Conservation (phyloP, 2,329 filamentous ascomycete species). For the Trichophyton equinum region DNA sequence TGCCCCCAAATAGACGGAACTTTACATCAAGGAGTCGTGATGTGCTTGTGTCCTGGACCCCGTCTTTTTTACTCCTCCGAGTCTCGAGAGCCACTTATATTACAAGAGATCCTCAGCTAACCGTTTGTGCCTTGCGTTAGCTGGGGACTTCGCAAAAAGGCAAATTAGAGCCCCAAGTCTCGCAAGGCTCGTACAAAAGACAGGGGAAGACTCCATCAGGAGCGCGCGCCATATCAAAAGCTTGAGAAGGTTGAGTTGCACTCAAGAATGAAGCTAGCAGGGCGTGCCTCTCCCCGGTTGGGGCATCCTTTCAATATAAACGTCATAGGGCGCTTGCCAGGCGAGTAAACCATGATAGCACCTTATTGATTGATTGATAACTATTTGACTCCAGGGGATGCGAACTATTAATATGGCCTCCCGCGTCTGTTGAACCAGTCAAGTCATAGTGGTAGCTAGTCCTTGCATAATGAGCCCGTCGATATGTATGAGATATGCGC, state of each 20-base stretch:
- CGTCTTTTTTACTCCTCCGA: not conserved
- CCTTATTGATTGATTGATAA: not conserved
- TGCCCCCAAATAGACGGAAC: not conserved
- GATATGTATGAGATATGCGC: no score
- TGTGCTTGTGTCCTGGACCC: not conserved
- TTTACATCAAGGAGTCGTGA: not conserved
- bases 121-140: constrained; percentile 4
- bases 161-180: not conserved
- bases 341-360: not conserved
- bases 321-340: not conserved
- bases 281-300: not conserved
- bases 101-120: not conserved
- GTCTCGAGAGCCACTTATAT: not conserved
- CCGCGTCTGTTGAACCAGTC: not conserved
- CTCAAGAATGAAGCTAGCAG: not conserved
- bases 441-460: not conserved
- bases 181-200: not conserved
- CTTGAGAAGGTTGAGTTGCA: not conserved
- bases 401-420: not conserved
- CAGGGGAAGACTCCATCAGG: not conserved
- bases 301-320: not conserved
- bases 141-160: not conserved
- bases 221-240: not conserved
- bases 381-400: not conserved
- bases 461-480: not conserved